These are phyloP conservation scores for Penicillium sp. DNA, from an alignment of 2,329 filamentous ascomycete species.

Conservation along the genomic window DNA sequence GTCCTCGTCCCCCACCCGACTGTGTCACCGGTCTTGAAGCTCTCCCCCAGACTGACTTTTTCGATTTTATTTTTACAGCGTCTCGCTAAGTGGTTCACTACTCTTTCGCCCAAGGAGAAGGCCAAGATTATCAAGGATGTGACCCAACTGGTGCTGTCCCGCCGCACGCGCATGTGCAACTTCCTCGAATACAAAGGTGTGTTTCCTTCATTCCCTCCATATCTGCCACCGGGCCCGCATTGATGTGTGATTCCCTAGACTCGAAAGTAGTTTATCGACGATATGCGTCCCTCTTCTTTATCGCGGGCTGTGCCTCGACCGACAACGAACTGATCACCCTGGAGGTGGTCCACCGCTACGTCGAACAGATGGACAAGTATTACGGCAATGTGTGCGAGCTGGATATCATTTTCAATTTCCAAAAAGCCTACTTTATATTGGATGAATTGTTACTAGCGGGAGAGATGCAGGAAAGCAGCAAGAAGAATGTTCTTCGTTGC, in stretches of 20 bases:
- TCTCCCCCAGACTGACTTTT: slow-evolving; percentile 21
- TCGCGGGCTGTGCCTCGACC: slow-evolving; percentile 90
- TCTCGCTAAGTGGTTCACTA: slow-evolving; percentile 99
- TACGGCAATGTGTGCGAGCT: slow-evolving; percentile 99
- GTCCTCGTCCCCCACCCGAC: slow-evolving; percentile 45
- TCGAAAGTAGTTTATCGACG: slow-evolving; percentile 98
- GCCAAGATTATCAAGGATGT: slow-evolving; percentile 99
- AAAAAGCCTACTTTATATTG: slow-evolving; percentile 98
- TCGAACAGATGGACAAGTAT: slow-evolving; percentile 99
- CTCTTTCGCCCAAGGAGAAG: slow-evolving; percentile 94
- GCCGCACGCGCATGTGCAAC: slow-evolving; percentile 98
- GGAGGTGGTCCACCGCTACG: slow-evolving; percentile 97
- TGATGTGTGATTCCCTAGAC: slow-evolving; percentile 51
- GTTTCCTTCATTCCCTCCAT: slow-evolving; percentile 6
- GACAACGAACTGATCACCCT: slow-evolving; percentile 98
- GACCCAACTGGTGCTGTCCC: slow-evolving; percentile 89
- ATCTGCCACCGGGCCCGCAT: neutral
- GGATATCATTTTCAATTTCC: slow-evolving; percentile 99
- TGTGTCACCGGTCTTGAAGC: slow-evolving; percentile 18
- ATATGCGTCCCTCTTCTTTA: slow-evolving; percentile 98
- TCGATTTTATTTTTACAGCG: slow-evolving; percentile 55
- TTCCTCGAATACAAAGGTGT: slow-evolving; percentile 98
- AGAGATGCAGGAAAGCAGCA: slow-evolving; percentile 97
- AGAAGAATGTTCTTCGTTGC: slow-evolving; percentile 95
- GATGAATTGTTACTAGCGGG: slow-evolving; percentile 93